Evolutionary conservation across 305 asterid genomes (phyloP).

Genomic region (Ajuga reptans): DNA sequence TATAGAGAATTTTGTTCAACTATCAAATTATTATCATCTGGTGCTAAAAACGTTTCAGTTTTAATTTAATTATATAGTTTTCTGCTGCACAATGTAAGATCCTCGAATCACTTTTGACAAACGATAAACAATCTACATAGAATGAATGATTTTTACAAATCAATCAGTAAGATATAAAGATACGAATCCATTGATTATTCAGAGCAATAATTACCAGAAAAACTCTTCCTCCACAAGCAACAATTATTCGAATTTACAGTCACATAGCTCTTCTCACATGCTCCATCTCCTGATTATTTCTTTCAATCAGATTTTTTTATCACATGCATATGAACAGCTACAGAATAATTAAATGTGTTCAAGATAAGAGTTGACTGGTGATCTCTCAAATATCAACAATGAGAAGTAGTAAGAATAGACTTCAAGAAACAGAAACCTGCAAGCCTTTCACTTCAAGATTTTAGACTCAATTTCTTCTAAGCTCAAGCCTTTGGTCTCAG

Average conservation of each 20-base stretch:
- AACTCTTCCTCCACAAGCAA: neutral
- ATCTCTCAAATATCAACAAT: neutral
- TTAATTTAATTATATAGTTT: neutral
- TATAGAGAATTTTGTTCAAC: neutral
- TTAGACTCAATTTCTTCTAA: slow-evolving; percentile 95
- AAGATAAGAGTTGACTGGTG: neutral
- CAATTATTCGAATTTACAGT: neutral
- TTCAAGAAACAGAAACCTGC: slow-evolving; percentile 11
- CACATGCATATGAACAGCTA: neutral
- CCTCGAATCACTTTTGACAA: neutral
- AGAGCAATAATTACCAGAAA: neutral
- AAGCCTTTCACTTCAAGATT: slow-evolving; percentile 50
- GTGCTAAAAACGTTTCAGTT: neutral
- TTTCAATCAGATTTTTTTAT: neutral
- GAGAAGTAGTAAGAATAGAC: neutral
- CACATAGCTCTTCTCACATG: neutral
- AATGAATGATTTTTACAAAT: too few relatives aligned
- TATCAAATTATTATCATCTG: neutral
- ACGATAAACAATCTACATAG: neutral
- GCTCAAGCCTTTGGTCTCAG: slow-evolving; percentile 97
- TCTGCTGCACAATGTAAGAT: neutral
- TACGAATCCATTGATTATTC: neutral
- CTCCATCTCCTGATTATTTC: too few relatives aligned
- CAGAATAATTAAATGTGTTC: neutral
- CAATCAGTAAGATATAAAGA: neutral